These are phyloP conservation scores for Ceratobasidium sp. DNA, from an alignment of 1,284 basidiomycete genomes.

Conservation along the genomic window DNA sequence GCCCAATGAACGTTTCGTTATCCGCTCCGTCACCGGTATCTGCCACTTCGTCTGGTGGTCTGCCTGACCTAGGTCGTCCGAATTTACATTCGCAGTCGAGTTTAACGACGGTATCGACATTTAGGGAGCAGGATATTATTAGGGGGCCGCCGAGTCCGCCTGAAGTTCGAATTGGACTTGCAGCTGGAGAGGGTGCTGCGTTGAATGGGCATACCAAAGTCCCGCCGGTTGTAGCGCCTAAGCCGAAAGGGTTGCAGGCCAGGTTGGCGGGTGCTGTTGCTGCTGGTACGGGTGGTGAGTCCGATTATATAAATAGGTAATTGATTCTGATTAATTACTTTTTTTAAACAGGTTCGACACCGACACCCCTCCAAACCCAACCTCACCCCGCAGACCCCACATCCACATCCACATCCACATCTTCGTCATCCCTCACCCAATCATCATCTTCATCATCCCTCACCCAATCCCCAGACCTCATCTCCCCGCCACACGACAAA, in stretches of 20 bases:
- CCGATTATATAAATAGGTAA: background rate
- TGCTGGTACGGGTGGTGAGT: conserved; percentile 19
- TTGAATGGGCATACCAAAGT: background rate
- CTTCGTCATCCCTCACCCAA: background rate
- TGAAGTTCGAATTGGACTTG: background rate
- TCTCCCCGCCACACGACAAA: conserved; percentile 42
- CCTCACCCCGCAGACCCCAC: background rate
- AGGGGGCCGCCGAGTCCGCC: conserved; percentile 10
- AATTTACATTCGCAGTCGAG: conserved; percentile 42
- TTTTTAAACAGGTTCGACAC: background rate
- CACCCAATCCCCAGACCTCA: conserved; percentile 47
- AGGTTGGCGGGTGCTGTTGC: conserved; percentile 37
- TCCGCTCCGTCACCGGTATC: background rate
- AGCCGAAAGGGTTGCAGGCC: conserved; percentile 31
- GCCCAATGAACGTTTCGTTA: conserved; percentile 18
- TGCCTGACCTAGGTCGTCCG: background rate
- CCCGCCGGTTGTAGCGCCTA: conserved; percentile 39
- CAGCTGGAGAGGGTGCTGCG: background rate
- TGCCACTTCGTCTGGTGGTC: background rate
- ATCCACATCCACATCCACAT: background rate
- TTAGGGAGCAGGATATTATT: conserved; percentile 36
- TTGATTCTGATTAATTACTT: background rate
- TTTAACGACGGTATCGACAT: conserved; percentile 40
- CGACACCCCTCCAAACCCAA: background rate
- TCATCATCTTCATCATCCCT: conserved; percentile 48